Percentiles rank a stretch among this genome's conserved stretches.
These are phyloP conservation scores for Thalassiosira hispida DNA, from an alignment of 352 stramenopile genomes.

Conservation along the genomic window DNA sequence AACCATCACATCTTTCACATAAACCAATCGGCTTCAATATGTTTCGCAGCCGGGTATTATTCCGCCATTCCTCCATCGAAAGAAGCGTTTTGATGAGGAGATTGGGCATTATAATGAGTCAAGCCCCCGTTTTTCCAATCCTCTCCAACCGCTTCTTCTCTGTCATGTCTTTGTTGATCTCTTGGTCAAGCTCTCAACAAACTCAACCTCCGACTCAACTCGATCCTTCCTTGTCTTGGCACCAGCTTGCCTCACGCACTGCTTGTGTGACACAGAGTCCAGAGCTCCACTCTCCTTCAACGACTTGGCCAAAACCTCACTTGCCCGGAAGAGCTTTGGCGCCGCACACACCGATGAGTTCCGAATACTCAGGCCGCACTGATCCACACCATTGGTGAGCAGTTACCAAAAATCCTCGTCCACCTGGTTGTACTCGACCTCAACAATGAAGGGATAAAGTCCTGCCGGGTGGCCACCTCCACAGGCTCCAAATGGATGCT, in stretches of 20 bases:
- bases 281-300: background rate
- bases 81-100: constrained; percentile 53
- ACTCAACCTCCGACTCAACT: background rate
- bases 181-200: background rate
- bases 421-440: background rate
- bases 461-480: constrained; percentile 9
- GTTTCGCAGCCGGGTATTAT: constrained; percentile 27
- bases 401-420: background rate
- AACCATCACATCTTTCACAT: constrained; percentile 19
- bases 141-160: too few relatives aligned
- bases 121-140: background rate
- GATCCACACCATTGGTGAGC: background rate
- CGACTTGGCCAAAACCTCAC: background rate
- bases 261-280: background rate
- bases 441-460: background rate
- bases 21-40: constrained; percentile 1
- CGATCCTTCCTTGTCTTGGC: background rate
- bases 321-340: background rate
- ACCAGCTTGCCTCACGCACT: background rate
- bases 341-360: background rate
- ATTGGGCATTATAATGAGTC: constrained; percentile 65
- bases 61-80: constrained; percentile 28
- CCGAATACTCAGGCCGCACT: background rate
- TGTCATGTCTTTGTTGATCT: background rate
- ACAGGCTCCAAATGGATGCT: constrained; percentile 10